A percentile compares a stretch with the other conserved stretches of the same genome.
phyloP scores from a whole-genome alignment of 1,284 basidiomycete genomes.

The Rugosomyces carneus region DNA sequence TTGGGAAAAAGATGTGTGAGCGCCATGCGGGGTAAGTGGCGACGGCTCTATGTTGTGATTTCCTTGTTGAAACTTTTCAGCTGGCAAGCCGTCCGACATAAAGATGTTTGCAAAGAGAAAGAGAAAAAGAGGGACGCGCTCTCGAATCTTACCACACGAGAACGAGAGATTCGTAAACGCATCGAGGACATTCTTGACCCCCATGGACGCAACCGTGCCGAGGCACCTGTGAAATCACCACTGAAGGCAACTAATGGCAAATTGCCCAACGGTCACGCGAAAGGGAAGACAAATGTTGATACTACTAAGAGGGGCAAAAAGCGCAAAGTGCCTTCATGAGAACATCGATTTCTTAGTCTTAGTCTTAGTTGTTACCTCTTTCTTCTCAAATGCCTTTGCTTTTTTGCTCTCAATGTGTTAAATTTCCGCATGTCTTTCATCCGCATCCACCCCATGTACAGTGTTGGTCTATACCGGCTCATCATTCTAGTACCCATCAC shows the following conservation, averaged over 20 bases:
- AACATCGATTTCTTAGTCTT: no score
- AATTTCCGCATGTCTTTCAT: no score
- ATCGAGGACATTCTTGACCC: slow-evolving; percentile 65
- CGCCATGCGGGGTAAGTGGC: slow-evolving; percentile 64
- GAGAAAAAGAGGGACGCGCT: slow-evolving; percentile 60
- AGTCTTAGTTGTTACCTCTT: slow-evolving; percentile 18
- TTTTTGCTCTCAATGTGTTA: no score
- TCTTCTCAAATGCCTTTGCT: slow-evolving; percentile 3
- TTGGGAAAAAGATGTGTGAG: slow-evolving; percentile 66
- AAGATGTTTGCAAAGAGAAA: slow-evolving; percentile 67
- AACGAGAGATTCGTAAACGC: slow-evolving; percentile 66
- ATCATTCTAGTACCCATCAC: slow-evolving; percentile 78
- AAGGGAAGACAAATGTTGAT: slow-evolving; percentile 37
- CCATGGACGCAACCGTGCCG: slow-evolving; percentile 30
- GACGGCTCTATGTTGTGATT: slow-evolving; percentile 5
- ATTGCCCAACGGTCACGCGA: slow-evolving; percentile 41
- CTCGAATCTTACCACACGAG: slow-evolving; percentile 55
- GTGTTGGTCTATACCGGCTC: no score
- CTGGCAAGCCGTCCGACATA: slow-evolving; percentile 72
- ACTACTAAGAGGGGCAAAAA: slow-evolving; percentile 56
- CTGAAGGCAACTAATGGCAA: slow-evolving; percentile 38
- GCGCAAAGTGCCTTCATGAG: slow-evolving; percentile 36
- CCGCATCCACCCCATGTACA: slow-evolving; percentile 1
- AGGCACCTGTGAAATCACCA: slow-evolving; percentile 25
- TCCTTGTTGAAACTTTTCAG: slow-evolving; percentile 28